Percentiles rank a stretch among this genome's conserved stretches.
Conservation (phyloP, 108 stramenopile genomes). For the Asterionellopsis glacialis region DNA sequence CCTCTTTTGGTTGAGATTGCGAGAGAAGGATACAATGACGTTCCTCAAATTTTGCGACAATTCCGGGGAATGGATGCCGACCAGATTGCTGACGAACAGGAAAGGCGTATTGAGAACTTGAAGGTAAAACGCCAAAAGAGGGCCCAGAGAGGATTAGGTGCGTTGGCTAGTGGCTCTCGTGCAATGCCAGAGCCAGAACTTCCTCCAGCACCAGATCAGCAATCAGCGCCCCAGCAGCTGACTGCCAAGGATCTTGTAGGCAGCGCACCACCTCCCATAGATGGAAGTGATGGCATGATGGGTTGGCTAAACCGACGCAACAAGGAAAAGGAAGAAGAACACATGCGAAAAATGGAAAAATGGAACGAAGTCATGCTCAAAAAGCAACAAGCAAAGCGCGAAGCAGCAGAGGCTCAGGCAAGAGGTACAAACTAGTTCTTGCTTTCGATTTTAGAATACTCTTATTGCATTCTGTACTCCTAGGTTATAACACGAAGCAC, state of each 20-base stretch:
- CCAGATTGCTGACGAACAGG: conserved; percentile 85
- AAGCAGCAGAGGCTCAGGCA: conserved; percentile 10
- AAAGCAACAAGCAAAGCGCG: conserved; percentile 64
- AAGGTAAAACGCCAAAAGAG: conserved; percentile 35
- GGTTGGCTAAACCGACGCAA: conserved; percentile 78
- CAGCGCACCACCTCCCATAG: conserved; percentile 42
- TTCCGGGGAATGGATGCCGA: conserved; percentile 84
- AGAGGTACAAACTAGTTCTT: too few relatives aligned
- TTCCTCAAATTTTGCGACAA: conserved; percentile 63
- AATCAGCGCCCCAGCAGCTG: conserved; percentile 37
- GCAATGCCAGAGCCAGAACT: conserved; percentile 63
- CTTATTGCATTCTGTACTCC: too few relatives aligned
- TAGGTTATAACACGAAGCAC: too few relatives aligned
- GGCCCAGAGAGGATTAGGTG: conserved; percentile 58
- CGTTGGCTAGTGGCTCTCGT: conserved; percentile 35
- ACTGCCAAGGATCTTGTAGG: conserved; percentile 87
- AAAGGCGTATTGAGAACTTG: conserved; percentile 54
- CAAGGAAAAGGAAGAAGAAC: conserved; percentile 77
- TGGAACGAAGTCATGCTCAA: conserved; percentile 90
- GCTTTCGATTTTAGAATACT: too few relatives aligned
- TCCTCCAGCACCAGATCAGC: conserved; percentile 26
- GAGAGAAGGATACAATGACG: conserved; percentile 68
- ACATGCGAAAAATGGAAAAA: conserved; percentile 78
- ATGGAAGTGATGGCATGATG: conserved; percentile 37
- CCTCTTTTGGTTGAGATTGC: conserved; percentile 87